Evolutionary conservation across 192 early-diverging fungal genomes (phyloP).

Genomic region (Coemansia furcata): DNA sequence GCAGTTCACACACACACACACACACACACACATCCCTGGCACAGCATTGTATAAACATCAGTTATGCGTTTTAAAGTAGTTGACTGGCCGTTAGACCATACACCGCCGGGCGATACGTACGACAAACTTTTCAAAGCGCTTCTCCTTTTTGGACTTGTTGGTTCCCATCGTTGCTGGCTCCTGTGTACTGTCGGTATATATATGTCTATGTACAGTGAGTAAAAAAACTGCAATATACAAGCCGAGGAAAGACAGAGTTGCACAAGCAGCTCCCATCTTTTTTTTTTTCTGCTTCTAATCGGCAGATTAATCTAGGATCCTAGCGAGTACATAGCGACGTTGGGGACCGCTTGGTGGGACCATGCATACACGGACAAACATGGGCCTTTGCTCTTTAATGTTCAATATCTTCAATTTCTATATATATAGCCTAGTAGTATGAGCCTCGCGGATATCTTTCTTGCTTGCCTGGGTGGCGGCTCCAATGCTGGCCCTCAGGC

Average conservation of each 20-base stretch:
- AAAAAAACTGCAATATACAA: not conserved
- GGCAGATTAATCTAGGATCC: not conserved
- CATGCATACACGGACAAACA: not conserved
- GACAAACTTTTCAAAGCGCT: constrained; percentile 77
- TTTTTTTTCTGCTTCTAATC: not conserved
- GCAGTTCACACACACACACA: not conserved
- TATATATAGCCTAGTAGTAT: constrained; percentile 16
- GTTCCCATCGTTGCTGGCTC: constrained; percentile 35
- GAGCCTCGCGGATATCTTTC: constrained; percentile 33
- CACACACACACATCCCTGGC: too few species aligned
- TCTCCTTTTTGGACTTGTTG: constrained; percentile 65
- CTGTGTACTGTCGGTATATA: not conserved
- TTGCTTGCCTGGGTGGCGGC: constrained; percentile 33
- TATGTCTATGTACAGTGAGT: not conserved
- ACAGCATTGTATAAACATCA: not conserved
- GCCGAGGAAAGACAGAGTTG: not conserved
- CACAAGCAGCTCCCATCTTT: constrained; percentile 6
- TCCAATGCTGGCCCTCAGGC: constrained; percentile 19
- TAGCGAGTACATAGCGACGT: too few species aligned
- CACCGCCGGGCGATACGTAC: constrained; percentile 30
- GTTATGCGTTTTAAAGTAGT: constrained; percentile 22
- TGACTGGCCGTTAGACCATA: not conserved
- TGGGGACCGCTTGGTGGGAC: not conserved
- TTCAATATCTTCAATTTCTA: not conserved
- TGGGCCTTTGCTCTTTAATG: not conserved